phyloP scores from a whole-genome alignment of 805 yeast species.

The Candida railenensis region DNA sequence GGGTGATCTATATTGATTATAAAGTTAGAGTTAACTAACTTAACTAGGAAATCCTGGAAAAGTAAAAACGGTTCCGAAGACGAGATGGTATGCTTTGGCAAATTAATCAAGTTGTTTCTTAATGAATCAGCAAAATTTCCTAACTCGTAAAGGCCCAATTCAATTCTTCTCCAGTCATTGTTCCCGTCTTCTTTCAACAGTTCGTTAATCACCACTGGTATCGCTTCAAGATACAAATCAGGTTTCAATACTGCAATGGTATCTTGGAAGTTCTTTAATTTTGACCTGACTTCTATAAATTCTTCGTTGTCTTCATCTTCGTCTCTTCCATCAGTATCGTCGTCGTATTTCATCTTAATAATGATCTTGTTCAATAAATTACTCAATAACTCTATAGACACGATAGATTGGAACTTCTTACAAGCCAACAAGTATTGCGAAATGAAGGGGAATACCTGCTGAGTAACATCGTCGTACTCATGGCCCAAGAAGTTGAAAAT shows the following conservation, averaged over 20 bases:
- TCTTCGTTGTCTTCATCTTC: conserved; percentile 69
- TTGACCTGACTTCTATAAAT: conserved; percentile 74
- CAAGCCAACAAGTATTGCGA: conserved; percentile 70
- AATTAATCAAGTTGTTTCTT: conserved; percentile 70
- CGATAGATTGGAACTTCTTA: conserved; percentile 49
- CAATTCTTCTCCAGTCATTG: conserved; percentile 78
- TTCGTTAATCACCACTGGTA: conserved; percentile 59
- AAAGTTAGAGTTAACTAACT: conserved; percentile 49
- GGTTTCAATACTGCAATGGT: conserved; percentile 61
- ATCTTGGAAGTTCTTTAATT: conserved; percentile 79
- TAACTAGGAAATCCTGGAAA: conserved; percentile 60
- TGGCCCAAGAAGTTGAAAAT: conserved; percentile 69
- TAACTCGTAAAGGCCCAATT: conserved; percentile 83
- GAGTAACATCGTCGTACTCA: conserved; percentile 85
- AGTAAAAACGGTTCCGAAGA: conserved; percentile 64
- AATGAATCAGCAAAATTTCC: conserved; percentile 76
- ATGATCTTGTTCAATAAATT: conserved; percentile 69
- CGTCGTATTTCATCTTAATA: conserved; percentile 76
- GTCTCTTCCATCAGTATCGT: conserved; percentile 60
- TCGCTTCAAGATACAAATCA: conserved; percentile 56
- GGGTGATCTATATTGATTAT: conserved; percentile 62
- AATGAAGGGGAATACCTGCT: conserved; percentile 79
- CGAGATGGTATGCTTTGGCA: conserved; percentile 64
- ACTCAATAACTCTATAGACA: conserved; percentile 51
- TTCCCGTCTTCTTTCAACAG: conserved; percentile 29